Base-by-base conservation (phyloP, 228 moss, liverwort and hornwort species). In the Sphagnum fallax region DNA sequence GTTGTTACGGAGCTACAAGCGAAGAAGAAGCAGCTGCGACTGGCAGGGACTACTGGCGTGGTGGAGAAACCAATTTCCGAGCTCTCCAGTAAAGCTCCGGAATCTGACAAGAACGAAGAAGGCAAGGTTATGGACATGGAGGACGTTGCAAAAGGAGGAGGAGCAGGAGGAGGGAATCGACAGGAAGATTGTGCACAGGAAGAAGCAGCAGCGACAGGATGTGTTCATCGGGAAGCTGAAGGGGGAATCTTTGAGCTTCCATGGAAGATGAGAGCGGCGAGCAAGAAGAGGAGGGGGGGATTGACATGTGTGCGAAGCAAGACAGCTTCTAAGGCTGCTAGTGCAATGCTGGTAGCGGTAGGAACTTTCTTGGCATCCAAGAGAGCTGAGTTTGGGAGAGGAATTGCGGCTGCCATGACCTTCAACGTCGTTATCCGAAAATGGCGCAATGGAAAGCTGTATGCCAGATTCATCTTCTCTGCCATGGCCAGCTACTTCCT, bases 1-100 rank as follows among this genome's bases (percentile, higher is more conserved):
- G 68, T 82, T 68, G 79, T 84, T 65, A 67, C 80, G 4, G 90
- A 91, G 71, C 76, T 90, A 6, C 80, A 90, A 70, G 78, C 88
- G 8, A 88, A 92, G 74, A 83, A 87, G 47, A 32, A 2, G 32
- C 32, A 32, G 32, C 32, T 32, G 32, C 32, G 32, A 32, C 32
- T 32, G 32, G 32, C 32, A 32, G 32, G 32, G 32, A 32, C 32
- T 32, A 77, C 79, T 0, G 75, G 78, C 48, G 72, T 95, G 63
- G 91, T 90, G 0, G 87, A 88, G 48, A 84, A 95, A 71, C 2
- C 55, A 32, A 32, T 32, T 32, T 32, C 32, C 32, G 32, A 32
- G 2, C 32, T 32, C 32, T 32, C 32, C 32, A 32, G 32, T 32
- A 32, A 32, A 2, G 32, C 32, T 32, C 32, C 32, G 32, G 32